Base-by-base conservation (phyloP, 768 basidiomycete genomes). In the Scleroderma citrinum region DNA sequence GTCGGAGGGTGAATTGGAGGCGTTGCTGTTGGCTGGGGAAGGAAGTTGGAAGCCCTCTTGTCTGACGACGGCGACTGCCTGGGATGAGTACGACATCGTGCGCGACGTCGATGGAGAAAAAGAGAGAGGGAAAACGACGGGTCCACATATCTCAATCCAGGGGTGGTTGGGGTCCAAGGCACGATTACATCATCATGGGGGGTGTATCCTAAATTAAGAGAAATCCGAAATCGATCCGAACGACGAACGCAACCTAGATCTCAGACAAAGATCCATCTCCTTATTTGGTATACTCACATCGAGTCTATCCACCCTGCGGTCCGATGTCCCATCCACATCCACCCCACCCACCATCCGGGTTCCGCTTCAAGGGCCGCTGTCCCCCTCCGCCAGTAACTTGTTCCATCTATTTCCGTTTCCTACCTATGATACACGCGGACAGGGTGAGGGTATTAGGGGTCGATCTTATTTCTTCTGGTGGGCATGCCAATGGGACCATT, bases 21-120 rank as follows among this genome's bases (percentile, higher is more conserved):
- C 36, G 21, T 36, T 45, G 1, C 63, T 65, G 32, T 61, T 61
- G 5, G 71, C 62, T 20, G 79, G 74, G 41, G 72, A 72, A 19
- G 80, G 76, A 31, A 82, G 58, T 53, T 85, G 82, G 64, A 89
- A 89, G 57, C 87, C 87, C 68, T 87, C 82, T 60, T 85, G 81
- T 51, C 85, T 72, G 55, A 87, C 62, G 50, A 65, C 56, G 38
- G 60, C 11, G 4, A 23, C 34, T 6, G 34, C 34, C 4, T 13
- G 3, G 34, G 34, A 5, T 16, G 40, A 5, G 24, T 42, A 42
- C 5, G 40, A 23, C 40, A 42, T 42, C 13, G 20, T 14, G 21
- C 11, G 24, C 12, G n/a, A 7, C 40, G 21, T 42, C 16, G 23
- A 24, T 16, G 11, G 11, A 3, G 38, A 29, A 7, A 14, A n/a